These are phyloP conservation scores for Cicer arietinum DNA, from an alignment of 306 rosid genomes.

Conservation along the genomic window DNA sequence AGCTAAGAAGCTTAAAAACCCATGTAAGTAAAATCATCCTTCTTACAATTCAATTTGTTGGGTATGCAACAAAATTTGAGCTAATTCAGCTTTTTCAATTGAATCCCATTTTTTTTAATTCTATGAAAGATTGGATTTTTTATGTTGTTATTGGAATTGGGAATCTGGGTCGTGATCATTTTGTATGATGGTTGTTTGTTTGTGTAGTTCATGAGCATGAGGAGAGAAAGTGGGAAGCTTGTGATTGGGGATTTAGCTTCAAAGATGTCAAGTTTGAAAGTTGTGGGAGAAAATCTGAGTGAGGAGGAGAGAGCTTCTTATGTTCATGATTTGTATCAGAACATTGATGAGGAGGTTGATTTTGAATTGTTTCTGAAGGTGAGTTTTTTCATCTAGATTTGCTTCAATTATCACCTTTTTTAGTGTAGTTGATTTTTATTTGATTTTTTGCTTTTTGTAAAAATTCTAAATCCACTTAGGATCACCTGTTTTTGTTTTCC, in stretches of 20 bases:
- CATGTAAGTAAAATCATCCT: constrained; percentile 57
- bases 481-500: background rate
- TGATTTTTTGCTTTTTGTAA: constrained; percentile 23
- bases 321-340: constrained; percentile 69
- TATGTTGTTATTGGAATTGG: constrained; percentile 15
- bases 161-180: constrained; percentile 37
- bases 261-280: constrained; percentile 83
- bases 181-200: constrained; percentile 11
- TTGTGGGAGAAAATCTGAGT: constrained; percentile 84
- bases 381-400: constrained; percentile 41
- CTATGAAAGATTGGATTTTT: constrained; percentile 34
- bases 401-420: constrained; percentile 35
- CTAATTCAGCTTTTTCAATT: background rate
- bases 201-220: constrained; percentile 81
- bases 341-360: constrained; percentile 78
- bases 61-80: background rate
- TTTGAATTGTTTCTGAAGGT: constrained; percentile 93
- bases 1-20: constrained; percentile 86
- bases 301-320: constrained; percentile 88
- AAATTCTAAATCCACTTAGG: constrained; percentile 22
- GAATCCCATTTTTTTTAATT: background rate
- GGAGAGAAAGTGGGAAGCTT: constrained; percentile 81
- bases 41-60: background rate
- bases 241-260: constrained; percentile 78
- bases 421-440: constrained; percentile 12